phyloP scores from a whole-genome alignment of 805 yeast species.

The Yarrowia yakushimensis region DNA sequence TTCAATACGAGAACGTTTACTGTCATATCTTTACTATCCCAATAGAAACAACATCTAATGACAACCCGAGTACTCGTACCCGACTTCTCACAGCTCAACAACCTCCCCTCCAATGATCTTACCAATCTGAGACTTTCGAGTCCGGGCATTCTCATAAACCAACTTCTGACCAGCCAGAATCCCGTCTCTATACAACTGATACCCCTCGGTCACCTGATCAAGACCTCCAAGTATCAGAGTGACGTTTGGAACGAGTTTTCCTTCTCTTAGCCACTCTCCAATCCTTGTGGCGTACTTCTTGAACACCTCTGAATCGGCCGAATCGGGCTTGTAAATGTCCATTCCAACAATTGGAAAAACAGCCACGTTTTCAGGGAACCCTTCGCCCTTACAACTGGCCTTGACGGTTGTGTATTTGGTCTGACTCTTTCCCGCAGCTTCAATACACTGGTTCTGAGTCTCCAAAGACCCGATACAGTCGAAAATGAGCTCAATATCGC shows the following conservation, averaged over 20 bases:
- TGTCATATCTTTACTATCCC: too few relatives aligned
- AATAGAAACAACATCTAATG: too few relatives aligned
- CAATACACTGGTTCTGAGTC: background rate
- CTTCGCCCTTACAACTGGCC: background rate
- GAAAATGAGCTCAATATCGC: constrained; percentile 7
- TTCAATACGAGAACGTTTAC: too few relatives aligned
- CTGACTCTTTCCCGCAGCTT: background rate
- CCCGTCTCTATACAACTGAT: background rate
- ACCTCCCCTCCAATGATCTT: background rate
- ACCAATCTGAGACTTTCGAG: background rate
- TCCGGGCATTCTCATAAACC: background rate
- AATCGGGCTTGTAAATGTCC: background rate
- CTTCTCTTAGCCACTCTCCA: background rate
- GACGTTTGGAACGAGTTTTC: background rate
- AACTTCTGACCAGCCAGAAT: background rate
- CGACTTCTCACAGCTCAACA: background rate
- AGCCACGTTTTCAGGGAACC: background rate
- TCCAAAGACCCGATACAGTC: background rate
- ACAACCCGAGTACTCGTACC: too few relatives aligned
- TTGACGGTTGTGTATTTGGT: background rate
- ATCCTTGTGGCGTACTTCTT: background rate
- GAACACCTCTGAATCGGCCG: background rate
- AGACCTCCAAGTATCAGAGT: constrained; percentile 9
- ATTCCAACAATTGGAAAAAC: background rate
- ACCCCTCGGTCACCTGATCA: background rate